These are phyloP conservation scores for Euphorbia pulcherrima DNA, from an alignment of 345 rosid species.

Conservation along the genomic window DNA sequence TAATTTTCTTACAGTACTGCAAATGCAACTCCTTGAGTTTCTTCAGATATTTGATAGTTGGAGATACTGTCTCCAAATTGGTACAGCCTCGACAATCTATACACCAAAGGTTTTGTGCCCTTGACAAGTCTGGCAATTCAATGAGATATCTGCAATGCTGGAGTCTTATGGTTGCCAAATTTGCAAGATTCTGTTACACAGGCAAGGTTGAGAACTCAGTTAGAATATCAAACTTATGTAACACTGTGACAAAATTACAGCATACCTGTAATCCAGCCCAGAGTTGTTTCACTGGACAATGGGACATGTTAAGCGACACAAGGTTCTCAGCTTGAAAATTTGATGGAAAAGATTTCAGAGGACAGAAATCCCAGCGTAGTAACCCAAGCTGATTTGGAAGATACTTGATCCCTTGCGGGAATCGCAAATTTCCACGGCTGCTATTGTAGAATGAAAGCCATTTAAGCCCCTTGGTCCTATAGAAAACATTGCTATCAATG, in stretches of 20 bases:
- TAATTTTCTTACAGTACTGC: not conserved
- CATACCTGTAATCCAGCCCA: conserved; percentile 15
- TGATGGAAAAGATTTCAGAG: conserved; percentile 9
- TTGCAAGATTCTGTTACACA: not conserved
- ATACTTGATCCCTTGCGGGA: not conserved
- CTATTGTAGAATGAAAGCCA: not conserved
- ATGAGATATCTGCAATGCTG: not conserved
- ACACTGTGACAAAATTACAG: not conserved
- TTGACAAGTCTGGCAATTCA: not conserved
- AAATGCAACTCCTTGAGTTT: not conserved
- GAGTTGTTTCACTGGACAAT: conserved; percentile 1
- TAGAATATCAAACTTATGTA: not conserved
- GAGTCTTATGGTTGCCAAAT: not conserved
- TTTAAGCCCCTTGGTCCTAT: conserved; percentile 12
- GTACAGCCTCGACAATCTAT: not conserved
- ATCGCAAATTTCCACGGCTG: not conserved
- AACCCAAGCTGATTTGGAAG: not conserved
- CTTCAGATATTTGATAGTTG: not conserved
- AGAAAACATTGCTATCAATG: conserved; percentile 6
- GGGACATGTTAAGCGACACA: not conserved
- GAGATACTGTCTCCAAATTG: not conserved
- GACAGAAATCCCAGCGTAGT: conserved; percentile 15
- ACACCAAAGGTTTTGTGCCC: not conserved
- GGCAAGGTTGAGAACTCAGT: not conserved
- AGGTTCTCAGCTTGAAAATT: conserved; percentile 5